Base-by-base conservation (phyloP, 352 stramenopile species). In the Phytopythium chamaehyphon region DNA sequence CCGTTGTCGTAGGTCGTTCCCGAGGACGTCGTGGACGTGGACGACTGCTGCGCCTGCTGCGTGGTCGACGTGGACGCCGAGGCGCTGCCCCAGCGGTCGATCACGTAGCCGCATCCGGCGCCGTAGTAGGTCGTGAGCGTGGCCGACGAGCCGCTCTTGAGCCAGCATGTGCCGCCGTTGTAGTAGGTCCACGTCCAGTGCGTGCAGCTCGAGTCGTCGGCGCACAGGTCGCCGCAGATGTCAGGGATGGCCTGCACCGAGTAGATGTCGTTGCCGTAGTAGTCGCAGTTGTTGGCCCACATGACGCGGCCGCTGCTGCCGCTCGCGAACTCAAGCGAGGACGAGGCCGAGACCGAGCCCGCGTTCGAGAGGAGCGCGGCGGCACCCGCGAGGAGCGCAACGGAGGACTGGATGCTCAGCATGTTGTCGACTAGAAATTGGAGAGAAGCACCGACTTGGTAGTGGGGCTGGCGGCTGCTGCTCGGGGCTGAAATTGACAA, bases 171-270 rank as follows among this genome's bases (percentile, higher is more conserved):
- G 37, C 64, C 64, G 12, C 53, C 52, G 46, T 61, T 69, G 59
- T 66, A 71, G 50, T 45, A 51, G 52, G 40, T 62, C 63, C 63
- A 71, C 3, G 36, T 39, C 62, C 57, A 70, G 40, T 70, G 62
- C 19, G 49, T 66, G 54, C 62, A 70, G 19, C 21, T 46, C 21
- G 47, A 42, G 37, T 70, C 50, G 18, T 42, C 51, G 26, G 52
- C 61, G 19, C 61, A 69, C 39, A 63, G 15, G 24, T 66, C 54
- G 15, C 62, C 62, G 22, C 58, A 70, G 2, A 64, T 59, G n/a
- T 66, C 54, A n/a, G 61, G 40, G 39, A 56, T 53, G 16, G 16
- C 62, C 16, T 38, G 45, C 24, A 54, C 4, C 16, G 45, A 61
- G 22, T 51, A 40, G 22, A 57, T 56, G 49, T 64, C 54, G 43